Base-by-base conservation (phyloP, 108 stramenopile species). In the Asterionellopsis glacialis region DNA sequence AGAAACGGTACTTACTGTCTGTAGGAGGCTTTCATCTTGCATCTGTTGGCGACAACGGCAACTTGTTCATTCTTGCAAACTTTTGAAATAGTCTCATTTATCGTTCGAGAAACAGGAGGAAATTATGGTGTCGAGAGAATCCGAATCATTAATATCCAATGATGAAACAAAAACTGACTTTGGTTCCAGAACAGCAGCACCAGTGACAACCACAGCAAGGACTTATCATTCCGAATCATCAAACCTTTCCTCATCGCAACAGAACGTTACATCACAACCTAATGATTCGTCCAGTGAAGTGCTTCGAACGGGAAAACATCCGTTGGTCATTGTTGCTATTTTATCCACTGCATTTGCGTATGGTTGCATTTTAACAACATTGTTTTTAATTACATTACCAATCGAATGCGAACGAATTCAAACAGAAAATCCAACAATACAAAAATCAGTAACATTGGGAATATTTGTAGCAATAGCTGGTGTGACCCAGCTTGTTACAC, bases 361-460 rank as follows among this genome's bases (percentile, higher is more conserved):
- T 41, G 85, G 85, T 7, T 80, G 75, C 24, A 58, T 86, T 57
- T 61, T 80, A 68, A 74, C 78, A 12, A 82, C 85, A 0, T 70
- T 81, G 19, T 86, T 86, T 55, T 68, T 86, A 9, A 62, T 86
- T n/a, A 79, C 73, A 1, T 62, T 86, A 15, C 85, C 85, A 11
- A 41, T 80, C 9, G 81, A 86, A 67, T 86, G 80, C 43, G 58
- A 80, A 41, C 72, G 79, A 15, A 80, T 86, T 19, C 59, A 80
- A 47, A 27, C 41, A 1, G 55, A 70, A 23, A 41, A 72, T 64
- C 55, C 63, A 9, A 45, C 0, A 21, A 51, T 77, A 21, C 72
- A 67, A n/a, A 77, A 77, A 43, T 67, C 67, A 26, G 64, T 86
- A 42, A 61, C 76, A 19, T 60, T 86, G 40, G 85, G 79, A 11